A percentile compares a stretch with the other conserved stretches of the same genome.
Evolutionary conservation across 2,329 filamentous ascomycete genomes (phyloP).

Genomic region (Rhynchosporium agropyri): DNA sequence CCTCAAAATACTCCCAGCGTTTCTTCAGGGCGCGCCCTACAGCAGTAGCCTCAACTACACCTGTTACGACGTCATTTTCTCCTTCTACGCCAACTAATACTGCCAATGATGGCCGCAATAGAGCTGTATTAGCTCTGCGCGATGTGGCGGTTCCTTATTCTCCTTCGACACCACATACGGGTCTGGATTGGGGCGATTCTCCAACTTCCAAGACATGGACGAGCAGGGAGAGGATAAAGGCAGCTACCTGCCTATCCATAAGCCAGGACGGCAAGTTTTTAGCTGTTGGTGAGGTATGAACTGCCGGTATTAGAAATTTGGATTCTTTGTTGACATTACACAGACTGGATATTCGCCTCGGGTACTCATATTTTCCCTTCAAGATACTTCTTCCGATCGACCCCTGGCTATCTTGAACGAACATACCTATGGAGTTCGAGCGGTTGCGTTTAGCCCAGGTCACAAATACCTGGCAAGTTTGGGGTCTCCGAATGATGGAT

Average conservation of each 20-base stretch:
- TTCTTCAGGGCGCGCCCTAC: slow-evolving; percentile 89
- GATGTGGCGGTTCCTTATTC: slow-evolving; percentile 47
- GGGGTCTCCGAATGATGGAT: slow-evolving; percentile 88
- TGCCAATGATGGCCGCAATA: slow-evolving; percentile 64
- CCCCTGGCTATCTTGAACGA: slow-evolving; percentile 86
- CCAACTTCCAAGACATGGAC: slow-evolving; percentile 75
- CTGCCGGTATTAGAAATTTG: slow-evolving; percentile 1
- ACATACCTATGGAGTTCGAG: slow-evolving; percentile 85
- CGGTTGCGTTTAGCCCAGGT: slow-evolving; percentile 87
- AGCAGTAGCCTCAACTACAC: slow-evolving; percentile 63
- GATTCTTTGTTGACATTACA: slow-evolving; percentile 40
- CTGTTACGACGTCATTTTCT: slow-evolving; percentile 57
- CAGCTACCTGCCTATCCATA: slow-evolving; percentile 86
- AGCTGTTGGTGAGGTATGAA: slow-evolving; percentile 78
- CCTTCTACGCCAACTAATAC: slow-evolving; percentile 57
- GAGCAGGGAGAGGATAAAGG: slow-evolving; percentile 89
- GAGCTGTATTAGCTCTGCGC: slow-evolving; percentile 53
- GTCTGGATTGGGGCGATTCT: slow-evolving; percentile 62
- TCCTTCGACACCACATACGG: slow-evolving; percentile 42
- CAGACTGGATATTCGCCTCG: slow-evolving; percentile 88
- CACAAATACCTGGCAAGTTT: slow-evolving; percentile 85
- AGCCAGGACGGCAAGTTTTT: slow-evolving; percentile 86
- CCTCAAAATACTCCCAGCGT: slow-evolving; percentile 68
- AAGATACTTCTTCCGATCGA: slow-evolving; percentile 76
- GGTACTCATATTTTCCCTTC: slow-evolving; percentile 85